phyloP scores from a whole-genome alignment of 495 filamentous ascomycete genomes.

The Penicillium coprophilum region DNA sequence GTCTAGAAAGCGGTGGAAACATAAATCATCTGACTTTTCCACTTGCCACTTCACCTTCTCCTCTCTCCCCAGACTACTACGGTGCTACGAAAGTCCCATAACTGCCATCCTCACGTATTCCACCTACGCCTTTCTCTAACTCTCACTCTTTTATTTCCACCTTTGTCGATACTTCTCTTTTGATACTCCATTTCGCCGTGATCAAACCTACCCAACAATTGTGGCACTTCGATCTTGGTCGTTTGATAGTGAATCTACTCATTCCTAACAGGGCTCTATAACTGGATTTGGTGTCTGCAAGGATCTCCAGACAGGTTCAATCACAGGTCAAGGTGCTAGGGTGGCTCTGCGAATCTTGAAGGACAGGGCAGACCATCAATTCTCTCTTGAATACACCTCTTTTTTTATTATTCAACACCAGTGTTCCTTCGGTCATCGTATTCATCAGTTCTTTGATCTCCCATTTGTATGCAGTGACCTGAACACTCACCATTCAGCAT shows the following conservation, averaged over 20 bases:
- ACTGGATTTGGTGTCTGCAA: constrained; percentile 57
- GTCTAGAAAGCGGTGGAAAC: not conserved
- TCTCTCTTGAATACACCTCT: constrained; percentile 17
- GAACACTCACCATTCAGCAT: constrained; percentile 32
- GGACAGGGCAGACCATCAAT: constrained; percentile 23
- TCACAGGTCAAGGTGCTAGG: constrained; percentile 17
- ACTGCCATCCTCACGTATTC: not conserved
- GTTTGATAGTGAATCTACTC: not conserved
- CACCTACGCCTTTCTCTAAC: not conserved
- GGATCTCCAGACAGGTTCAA: constrained; percentile 56
- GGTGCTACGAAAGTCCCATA: not conserved
- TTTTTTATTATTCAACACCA: constrained; percentile 19
- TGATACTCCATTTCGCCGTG: not conserved
- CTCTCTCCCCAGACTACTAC: not conserved
- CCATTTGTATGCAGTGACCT: constrained; percentile 43
- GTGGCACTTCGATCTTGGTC: not conserved
- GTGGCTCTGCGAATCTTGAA: constrained; percentile 24
- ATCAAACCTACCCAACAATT: not conserved
- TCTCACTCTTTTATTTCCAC: not conserved
- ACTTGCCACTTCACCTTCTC: constrained; percentile 11
- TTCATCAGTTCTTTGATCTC: constrained; percentile 32
- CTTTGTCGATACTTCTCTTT: too few species aligned
- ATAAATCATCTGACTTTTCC: constrained; percentile 9
- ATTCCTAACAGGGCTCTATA: constrained; percentile 2
- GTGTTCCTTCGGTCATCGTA: constrained; percentile 30